phyloP scores from a whole-genome alignment of 2,329 filamentous ascomycete genomes.

The Fusarium sp. region DNA sequence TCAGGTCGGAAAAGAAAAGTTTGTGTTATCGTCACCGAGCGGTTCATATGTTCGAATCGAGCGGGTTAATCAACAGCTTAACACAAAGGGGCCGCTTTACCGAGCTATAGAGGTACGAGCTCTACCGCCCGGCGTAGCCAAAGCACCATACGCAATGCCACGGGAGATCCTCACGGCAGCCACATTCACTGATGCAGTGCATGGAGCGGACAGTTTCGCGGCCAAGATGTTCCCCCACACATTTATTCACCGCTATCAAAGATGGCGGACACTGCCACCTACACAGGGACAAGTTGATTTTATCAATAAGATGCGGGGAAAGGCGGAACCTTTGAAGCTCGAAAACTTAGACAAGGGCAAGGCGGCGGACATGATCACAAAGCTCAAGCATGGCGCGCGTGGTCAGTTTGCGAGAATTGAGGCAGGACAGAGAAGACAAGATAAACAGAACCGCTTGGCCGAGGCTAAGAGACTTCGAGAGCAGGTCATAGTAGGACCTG shows the following conservation, averaged over 20 bases:
- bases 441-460: conserved; percentile 49
- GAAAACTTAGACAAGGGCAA: conserved; percentile 78
- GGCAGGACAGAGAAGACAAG: conserved; percentile 61
- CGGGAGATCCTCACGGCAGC: conserved; percentile 71
- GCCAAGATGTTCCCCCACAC: conserved; percentile 69
- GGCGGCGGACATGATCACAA: conserved; percentile 91
- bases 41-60: conserved; percentile 70
- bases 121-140: conserved; percentile 55
- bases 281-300: conserved; percentile 73
- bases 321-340: conserved; percentile 61
- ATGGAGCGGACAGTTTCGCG: conserved; percentile 86
- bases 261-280: conserved; percentile 77
- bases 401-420: conserved; percentile 67
- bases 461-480: conserved; percentile 59
- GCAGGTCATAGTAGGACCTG: conserved; percentile 65
- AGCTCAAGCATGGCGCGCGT: conserved; percentile 83
- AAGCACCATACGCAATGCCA: conserved; percentile 73
- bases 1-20: conserved; percentile 73
- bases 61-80: conserved; percentile 43
- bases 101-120: conserved; percentile 60
- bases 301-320: conserved; percentile 71
- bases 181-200: conserved; percentile 79
- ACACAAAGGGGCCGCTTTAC: conserved; percentile 47
- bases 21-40: conserved; percentile 73
- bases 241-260: conserved; percentile 72